Base-by-base conservation (phyloP, 225 moss, liverwort and hornwort species). In the Takakia lepidozioides region DNA sequence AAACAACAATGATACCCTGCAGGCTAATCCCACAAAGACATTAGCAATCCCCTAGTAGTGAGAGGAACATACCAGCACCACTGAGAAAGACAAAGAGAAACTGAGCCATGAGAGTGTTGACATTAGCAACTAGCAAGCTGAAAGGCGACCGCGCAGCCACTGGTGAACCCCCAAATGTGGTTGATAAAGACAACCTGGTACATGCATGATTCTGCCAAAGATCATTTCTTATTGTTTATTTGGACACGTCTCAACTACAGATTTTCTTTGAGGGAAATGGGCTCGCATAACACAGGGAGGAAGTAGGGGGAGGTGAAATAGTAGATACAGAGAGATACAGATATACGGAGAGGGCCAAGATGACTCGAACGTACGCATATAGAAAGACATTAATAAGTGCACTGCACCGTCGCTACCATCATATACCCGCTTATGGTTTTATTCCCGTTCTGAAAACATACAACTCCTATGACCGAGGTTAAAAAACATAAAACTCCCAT, bases 61-160 rank as follows among this genome's bases (percentile, higher is more conserved):
- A n/a, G n/a, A n/a, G 27, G 14, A 29, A 56, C 61, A 68, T 49
- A 93, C 93, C 90, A 66, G 87, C 95, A 59, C 98, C 98, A 66
- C 98, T 98, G 15, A 98, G 87, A 53, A 98, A 98, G 32, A 98
- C 98, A 51, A 98, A 98, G 42, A 98, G 77, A 63, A 98, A 98
- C 52, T 98, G 87, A 35, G 85, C 91, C 87, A 98, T 72, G 2
- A 98, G 79, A 49, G 95, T 91, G 36, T 98, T 91, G 57, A 98
- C 60, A 54, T 98, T 98, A 25, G 90, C 95, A 55, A 98, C 78
- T 55, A 80, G 72, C 48, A 98, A 75, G 62, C 85, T 87, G 52
- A 66, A 91, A 1, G 90, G 87, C 5, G 95, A 90, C 43, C 78
- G 52, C 10, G 95, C 95, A 60, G 59, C 76, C 21, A 98, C 87